A percentile compares a stretch with the other conserved stretches of the same genome.
phyloP scores from a whole-genome alignment of 495 filamentous ascomycete genomes.

The Xylaria sp. region DNA sequence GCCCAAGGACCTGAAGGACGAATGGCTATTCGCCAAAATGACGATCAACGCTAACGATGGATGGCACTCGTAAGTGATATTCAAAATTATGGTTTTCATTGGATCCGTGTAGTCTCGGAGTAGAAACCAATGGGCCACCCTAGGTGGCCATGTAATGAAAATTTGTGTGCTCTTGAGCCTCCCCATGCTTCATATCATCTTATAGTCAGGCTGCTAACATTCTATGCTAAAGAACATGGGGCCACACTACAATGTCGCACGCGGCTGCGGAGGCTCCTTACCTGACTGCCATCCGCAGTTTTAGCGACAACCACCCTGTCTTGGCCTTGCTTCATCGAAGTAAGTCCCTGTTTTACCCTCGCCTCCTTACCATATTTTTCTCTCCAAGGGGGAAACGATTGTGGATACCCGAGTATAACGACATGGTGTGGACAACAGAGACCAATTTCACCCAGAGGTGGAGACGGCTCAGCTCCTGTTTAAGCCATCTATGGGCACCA shows the following conservation, averaged over 20 bases:
- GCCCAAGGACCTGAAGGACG: constrained; percentile 40
- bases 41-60: constrained; percentile 50
- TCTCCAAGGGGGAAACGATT: neutral
- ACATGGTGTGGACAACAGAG: neutral
- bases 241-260: constrained; percentile 44
- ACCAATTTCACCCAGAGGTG: neutral
- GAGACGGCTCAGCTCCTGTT: neutral
- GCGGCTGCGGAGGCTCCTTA: constrained; percentile 43
- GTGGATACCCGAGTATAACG: neutral
- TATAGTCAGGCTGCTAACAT: neutral
- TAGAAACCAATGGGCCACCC: too few relatives aligned
- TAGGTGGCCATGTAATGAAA: neutral
- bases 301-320: constrained; percentile 40
- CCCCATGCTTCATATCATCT: neutral
- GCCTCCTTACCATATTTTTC: neutral
- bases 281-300: constrained; percentile 42
- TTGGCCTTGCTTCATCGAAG: constrained; percentile 40
- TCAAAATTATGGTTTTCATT: neutral
- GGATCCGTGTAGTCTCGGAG: neutral
- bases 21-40: constrained; percentile 51
- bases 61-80: constrained; percentile 33
- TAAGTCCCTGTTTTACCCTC: constrained; percentile 34
- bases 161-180: neutral
- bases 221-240: constrained; percentile 24
- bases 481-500: neutral